A percentile compares a stretch with the other conserved stretches of the same genome.
Conservation (phyloP, 2,329 filamentous ascomycete genomes). For the Talaromyces atroroseus region DNA sequence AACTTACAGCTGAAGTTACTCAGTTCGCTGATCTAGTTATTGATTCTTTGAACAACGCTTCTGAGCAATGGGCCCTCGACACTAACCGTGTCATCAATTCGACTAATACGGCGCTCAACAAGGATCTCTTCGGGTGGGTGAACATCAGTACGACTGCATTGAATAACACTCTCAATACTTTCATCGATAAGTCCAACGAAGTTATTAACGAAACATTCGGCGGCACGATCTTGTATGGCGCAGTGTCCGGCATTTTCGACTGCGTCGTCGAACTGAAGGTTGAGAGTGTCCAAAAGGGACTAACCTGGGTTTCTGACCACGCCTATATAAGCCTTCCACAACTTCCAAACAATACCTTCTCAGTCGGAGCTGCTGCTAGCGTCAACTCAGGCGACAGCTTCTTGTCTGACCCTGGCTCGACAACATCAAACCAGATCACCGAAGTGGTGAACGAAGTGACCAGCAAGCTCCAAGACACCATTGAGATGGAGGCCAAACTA, state of each 20-base stretch:
- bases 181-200: conserved; percentile 70
- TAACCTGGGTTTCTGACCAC: conserved; percentile 91
- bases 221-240: conserved; percentile 70
- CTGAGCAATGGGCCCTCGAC: conserved; percentile 67
- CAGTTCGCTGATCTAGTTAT: conserved; percentile 76
- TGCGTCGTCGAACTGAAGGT: conserved; percentile 89
- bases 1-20: conserved; percentile 67
- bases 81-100: conserved; percentile 66
- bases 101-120: conserved; percentile 69
- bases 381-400: conserved; percentile 55
- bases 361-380: conserved; percentile 62
- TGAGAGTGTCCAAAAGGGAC: conserved; percentile 71
- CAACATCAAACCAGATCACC: conserved; percentile 75
- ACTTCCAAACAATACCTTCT: conserved; percentile 76
- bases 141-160: conserved; percentile 74
- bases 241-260: conserved; percentile 72
- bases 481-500: conserved; percentile 75
- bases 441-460: conserved; percentile 67
- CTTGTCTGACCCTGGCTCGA: conserved; percentile 67
- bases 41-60: conserved; percentile 64
- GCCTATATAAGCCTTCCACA: conserved; percentile 76
- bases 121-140: conserved; percentile 81
- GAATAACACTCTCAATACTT: conserved; percentile 77
- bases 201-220: conserved; percentile 75
- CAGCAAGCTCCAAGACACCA: conserved; percentile 58